These are phyloP conservation scores for Salvia splendens DNA, from an alignment of 257 asterid genomes.

Conservation along the genomic window DNA sequence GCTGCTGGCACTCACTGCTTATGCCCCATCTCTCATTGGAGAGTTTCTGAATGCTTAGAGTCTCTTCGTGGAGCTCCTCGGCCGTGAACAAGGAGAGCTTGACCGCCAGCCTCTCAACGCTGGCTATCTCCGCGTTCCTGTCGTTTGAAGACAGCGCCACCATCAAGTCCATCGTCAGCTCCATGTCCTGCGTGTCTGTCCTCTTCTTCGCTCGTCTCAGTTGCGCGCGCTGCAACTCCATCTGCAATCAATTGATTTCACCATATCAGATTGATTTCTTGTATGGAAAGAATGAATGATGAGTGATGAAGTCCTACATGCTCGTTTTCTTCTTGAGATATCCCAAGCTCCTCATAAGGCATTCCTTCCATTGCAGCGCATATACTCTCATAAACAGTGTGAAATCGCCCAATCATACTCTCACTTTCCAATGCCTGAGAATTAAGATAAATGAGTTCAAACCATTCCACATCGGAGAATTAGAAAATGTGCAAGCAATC, in stretches of 20 bases:
- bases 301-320: constrained; percentile 44
- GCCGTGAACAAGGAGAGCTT: constrained; percentile 60
- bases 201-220: constrained; percentile 63
- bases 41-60: constrained; percentile 51
- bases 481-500: no score
- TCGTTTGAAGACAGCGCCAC: constrained; percentile 64
- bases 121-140: constrained; percentile 68
- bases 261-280: not conserved
- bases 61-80: constrained; percentile 67
- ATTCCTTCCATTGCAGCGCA: constrained; percentile 65
- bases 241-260: constrained; percentile 43
- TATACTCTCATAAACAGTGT: constrained; percentile 59
- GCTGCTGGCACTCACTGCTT: constrained; percentile 51
- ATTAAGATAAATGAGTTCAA: not conserved
- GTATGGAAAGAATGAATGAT: not conserved
- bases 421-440: constrained; percentile 77
- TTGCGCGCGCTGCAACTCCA: constrained; percentile 59
- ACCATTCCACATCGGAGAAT: no score
- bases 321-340: constrained; percentile 71
- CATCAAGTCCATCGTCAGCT: constrained; percentile 88
- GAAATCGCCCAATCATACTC: constrained; percentile 65
- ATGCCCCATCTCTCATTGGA: constrained; percentile 49
- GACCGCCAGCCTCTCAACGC: constrained; percentile 73
- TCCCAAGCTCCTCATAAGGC: constrained; percentile 79
- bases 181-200: constrained; percentile 85